These are phyloP conservation scores for Atkinsonella texensis DNA, from an alignment of 2,329 filamentous ascomycete species.

Conservation along the genomic window DNA sequence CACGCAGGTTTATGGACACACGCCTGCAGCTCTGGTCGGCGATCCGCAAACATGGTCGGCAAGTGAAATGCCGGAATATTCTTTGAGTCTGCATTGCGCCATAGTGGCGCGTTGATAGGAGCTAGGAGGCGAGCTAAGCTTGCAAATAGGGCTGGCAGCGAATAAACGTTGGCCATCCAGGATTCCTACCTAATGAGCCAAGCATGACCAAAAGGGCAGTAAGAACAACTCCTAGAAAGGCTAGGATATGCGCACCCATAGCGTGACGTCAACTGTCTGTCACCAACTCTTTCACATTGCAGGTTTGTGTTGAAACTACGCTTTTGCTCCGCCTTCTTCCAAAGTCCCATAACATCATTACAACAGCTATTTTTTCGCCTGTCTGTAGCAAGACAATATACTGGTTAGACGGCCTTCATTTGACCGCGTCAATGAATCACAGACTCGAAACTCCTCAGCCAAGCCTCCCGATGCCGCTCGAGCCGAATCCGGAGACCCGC, in stretches of 20 bases:
- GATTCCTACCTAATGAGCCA: too few species aligned
- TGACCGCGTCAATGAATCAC: constrained; percentile 6
- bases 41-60: neutral
- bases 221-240: too few species aligned
- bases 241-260: neutral
- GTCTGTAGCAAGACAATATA: too few species aligned
- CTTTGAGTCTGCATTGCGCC: constrained; percentile 2
- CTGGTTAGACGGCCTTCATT: neutral
- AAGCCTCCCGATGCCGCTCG: constrained; percentile 17
- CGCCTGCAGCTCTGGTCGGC: neutral
- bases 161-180: neutral
- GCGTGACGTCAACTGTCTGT: neutral
- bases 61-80: neutral
- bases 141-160: neutral
- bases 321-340: too few species aligned
- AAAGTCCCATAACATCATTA: too few species aligned
- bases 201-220: too few species aligned
- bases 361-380: too few species aligned
- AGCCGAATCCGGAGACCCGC: constrained; percentile 15
- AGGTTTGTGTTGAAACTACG: neutral
- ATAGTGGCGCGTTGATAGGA: neutral
- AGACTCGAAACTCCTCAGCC: constrained; percentile 20
- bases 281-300: neutral
- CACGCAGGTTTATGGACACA: neutral
- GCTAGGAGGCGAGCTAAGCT: neutral